Base-by-base conservation (phyloP, 495 filamentous ascomycete species). In the Cryomyces antarcticus region DNA sequence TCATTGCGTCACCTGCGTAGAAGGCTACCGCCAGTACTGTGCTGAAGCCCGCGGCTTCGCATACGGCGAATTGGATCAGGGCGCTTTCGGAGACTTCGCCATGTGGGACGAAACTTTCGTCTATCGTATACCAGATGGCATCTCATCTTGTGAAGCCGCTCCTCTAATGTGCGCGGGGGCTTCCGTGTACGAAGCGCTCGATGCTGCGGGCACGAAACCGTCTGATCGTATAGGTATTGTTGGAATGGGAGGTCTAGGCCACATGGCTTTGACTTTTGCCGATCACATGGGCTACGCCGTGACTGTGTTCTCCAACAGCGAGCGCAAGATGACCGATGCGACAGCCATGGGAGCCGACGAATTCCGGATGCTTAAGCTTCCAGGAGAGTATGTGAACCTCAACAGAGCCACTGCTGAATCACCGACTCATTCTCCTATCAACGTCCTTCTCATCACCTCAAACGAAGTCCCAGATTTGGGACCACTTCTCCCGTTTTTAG, bases 241-340 rank as follows among this genome's bases (percentile, higher is more conserved):
- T 1, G 74, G 75, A 5, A 54, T 79, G 5, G 75, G 75, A 7
- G 76, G 76, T 0, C 57, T 79, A 0, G 73, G 73, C 6, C 72
- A 78, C 53, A 45, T 77, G 40, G 72, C 72, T 4, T 70, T 78
- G 45, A 67, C 73, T 55, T 68, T 72, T 33, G 72, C 71, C 6
- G 49, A 58, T 28, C 69, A 71, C 48, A 69, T 72, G 65, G 72
- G 72, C 11, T 72, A 62, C 53, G 65, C 67, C 13, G 70, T 73
- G 0, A 63, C 73, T n/a, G 71, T 69, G 1, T 56, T 74, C 24
- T 71, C 66, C 4, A 58, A 62, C 30, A 62, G 59, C 5, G 63
- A 72, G 37, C 46, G 52, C 30, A 78, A 78, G 62, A 59, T 62
- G 24, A 57, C 63, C 28, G 70, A 76, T 48, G 73, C 73, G 0